Evolutionary conservation across 139 green algal genomes (phyloP).

Genomic region (Chlorella sorokiniana): DNA sequence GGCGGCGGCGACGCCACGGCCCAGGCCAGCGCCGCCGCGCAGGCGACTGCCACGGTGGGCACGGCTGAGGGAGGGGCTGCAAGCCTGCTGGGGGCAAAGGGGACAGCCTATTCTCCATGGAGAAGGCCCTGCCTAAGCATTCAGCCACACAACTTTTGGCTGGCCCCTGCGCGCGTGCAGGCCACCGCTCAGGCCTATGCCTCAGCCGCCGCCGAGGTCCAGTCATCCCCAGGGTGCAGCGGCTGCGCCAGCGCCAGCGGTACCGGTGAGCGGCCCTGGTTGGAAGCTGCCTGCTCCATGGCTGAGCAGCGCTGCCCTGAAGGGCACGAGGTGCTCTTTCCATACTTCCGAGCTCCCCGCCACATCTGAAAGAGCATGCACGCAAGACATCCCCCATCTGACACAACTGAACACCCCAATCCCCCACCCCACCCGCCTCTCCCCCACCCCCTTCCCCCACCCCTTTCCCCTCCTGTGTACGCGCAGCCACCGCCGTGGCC

Average conservation of each 20-base stretch:
- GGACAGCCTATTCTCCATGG: constrained; percentile 89
- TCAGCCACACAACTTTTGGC: background rate
- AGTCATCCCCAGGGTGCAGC: constrained; percentile 7
- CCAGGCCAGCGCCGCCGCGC: background rate
- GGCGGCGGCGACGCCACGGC: background rate
- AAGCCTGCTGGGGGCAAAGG: constrained; percentile 32
- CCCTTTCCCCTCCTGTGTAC: no score
- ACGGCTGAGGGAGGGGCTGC: background rate
- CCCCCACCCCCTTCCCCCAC: background rate
- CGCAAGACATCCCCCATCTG: no score
- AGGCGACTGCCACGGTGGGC: background rate
- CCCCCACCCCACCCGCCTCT: background rate
- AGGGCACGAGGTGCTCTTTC: no score
- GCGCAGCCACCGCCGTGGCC: constrained; percentile 21
- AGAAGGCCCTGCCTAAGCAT: constrained; percentile 90
- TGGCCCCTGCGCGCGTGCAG: background rate
- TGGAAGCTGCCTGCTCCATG: background rate
- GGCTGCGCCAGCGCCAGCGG: constrained; percentile 18
- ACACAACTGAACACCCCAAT: background rate
- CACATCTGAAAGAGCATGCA: no score
- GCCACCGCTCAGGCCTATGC: constrained; percentile 14
- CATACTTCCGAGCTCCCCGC: no score
- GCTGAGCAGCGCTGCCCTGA: background rate
- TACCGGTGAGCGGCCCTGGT: background rate
- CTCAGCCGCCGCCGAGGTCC: background rate